Base-by-base conservation (phyloP, 306 rosid species). In the Betula pendula region DNA sequence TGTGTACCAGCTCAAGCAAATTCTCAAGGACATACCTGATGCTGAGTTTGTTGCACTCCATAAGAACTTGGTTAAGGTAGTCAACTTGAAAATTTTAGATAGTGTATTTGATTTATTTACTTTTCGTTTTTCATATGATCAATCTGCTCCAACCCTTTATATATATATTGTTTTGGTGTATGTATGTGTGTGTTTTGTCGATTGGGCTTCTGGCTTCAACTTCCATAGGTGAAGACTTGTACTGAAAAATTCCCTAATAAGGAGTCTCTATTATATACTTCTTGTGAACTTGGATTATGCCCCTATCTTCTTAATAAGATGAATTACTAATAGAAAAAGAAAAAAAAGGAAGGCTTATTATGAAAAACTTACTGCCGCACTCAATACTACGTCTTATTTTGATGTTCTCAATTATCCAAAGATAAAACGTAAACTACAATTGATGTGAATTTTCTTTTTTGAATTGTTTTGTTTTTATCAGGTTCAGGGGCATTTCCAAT, bases 401-500 rank as follows among this genome's bases (percentile, higher is more conserved):
- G n/a, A 49, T 49, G 55, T 49, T 17, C 1, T 3, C 8, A 49
- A 4, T 5, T 15, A 49, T 15, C 20, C 14, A 59, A 13, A 5
- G 3, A 52, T 6, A 52, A n/a, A 59, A 59, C 16, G 67, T 25
- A 13, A 29, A 60, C 65, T 24, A 29, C 20, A 15, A 24, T 47
- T 25, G 68, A n/a, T 40, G 70, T 67, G 71, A 78, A 75, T 71
- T 76, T 70, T 33, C 4, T 80, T 84, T 68, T 56, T 49, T 49
- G 17, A 3, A 14, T 49, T 49, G 17, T 49, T 49, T 3, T 50
- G 15, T 50, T 49, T 60, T 27, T 78, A 62, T 79, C 91, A 95
- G 99, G 90, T 91, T 83, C 99, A 95, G 89, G 90, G 72, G 72
- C 99, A 95, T 77, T 95, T 90, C 83, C 94, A 92, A 47, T 95